phyloP scores from a whole-genome alignment of 2,329 filamentous ascomycete species.

The Apiospora aurea region DNA sequence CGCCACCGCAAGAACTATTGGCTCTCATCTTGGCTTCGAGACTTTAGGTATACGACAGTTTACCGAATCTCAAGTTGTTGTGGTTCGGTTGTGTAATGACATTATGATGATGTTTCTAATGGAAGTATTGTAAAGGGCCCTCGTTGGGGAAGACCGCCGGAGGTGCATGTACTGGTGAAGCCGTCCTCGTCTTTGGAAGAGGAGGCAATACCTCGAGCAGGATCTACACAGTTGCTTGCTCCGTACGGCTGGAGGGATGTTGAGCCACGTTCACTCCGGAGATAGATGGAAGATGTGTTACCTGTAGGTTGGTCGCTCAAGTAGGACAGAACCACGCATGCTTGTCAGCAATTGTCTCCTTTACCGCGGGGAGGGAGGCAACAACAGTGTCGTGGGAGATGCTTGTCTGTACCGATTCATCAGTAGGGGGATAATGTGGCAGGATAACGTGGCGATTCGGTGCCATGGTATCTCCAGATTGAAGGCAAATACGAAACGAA shows the following conservation, averaged over 20 bases:
- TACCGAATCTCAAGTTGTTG: neutral
- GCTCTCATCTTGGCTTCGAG: neutral
- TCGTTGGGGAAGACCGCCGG: neutral
- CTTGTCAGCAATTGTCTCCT: too few species aligned
- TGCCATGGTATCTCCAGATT: too few species aligned
- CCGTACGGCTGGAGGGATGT: too few species aligned
- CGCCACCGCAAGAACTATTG: neutral
- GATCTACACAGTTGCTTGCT: neutral
- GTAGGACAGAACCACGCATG: neutral
- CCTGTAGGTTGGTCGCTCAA: neutral
- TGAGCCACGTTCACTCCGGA: neutral
- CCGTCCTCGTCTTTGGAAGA: neutral
- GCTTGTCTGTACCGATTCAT: too few species aligned
- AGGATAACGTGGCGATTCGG: too few species aligned
- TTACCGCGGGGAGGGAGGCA: too few species aligned
- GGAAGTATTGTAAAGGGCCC: neutral
- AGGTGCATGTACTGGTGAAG: neutral
- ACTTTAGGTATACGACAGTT: neutral
- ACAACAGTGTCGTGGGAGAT: neutral
- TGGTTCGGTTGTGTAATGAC: neutral
- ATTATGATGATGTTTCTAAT: neutral
- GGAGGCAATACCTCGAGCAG: neutral
- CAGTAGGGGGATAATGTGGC: too few species aligned
- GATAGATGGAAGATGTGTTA: neutral
- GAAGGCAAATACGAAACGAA: too few species aligned